These are phyloP conservation scores for Wallacemonas sp. DNA, from an alignment of 208 protist genomes.

Conservation along the genomic window DNA sequence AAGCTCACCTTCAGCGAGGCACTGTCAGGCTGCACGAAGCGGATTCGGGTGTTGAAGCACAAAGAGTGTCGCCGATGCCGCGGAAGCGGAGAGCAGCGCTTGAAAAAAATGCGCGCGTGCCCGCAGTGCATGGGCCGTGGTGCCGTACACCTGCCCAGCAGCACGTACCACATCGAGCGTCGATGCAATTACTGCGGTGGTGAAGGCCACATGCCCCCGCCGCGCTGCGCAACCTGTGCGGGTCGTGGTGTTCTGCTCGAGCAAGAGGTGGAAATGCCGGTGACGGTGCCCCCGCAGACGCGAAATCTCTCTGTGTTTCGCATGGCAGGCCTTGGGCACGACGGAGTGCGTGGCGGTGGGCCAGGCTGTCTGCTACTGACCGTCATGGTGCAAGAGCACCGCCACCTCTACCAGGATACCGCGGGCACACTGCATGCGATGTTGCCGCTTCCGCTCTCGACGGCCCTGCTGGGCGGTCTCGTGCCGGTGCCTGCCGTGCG, in stretches of 20 bases:
- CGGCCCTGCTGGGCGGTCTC: conserved; percentile 72
- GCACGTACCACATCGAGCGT: conserved; percentile 87
- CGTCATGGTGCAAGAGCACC: conserved; percentile 70
- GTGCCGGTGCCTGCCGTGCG: conserved; percentile 41
- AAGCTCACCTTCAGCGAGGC: conserved; percentile 75
- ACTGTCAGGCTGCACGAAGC: conserved; percentile 56
- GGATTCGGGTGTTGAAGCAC: conserved; percentile 42
- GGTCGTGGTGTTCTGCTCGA: conserved; percentile 58
- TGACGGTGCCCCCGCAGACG: conserved; percentile 37
- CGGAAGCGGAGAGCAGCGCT: conserved; percentile 37
- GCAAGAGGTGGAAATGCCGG: conserved; percentile 27
- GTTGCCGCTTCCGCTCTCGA: conserved; percentile 75
- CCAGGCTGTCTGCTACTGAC: conserved; percentile 78
- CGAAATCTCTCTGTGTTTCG: conserved; percentile 46
- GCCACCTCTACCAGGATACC: conserved; percentile 58
- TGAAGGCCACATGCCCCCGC: conserved; percentile 56
- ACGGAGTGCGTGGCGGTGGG: conserved; percentile 76
- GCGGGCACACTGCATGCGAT: conserved; percentile 66
- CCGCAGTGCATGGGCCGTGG: conserved; percentile 85
- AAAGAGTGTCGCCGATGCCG: conserved; percentile 51
- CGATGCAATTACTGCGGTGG: conserved; percentile 77
- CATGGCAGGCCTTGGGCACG: conserved; percentile 70
- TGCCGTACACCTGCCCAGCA: conserved; percentile 60
- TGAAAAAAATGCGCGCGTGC: conserved; percentile 48
- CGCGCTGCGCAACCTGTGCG: conserved; percentile 56